A percentile compares a stretch with the other conserved stretches of the same genome.
phyloP scores from a whole-genome alignment of 305 asterid species.

The Fraxinus latifolia region DNA sequence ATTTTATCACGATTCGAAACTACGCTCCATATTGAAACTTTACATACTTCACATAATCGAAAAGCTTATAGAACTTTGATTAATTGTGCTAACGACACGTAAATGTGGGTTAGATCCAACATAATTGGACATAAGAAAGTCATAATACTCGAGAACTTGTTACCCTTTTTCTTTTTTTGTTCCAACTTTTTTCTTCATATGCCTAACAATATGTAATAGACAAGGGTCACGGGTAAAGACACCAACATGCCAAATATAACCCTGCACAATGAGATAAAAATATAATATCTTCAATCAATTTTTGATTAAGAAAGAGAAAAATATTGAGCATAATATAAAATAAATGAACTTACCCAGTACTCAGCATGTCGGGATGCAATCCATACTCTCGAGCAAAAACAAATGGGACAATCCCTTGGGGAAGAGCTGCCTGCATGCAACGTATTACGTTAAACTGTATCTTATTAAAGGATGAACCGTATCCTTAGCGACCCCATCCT shows the following conservation, averaged over 20 bases:
- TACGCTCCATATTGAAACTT: background rate
- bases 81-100: background rate
- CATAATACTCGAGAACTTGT: background rate
- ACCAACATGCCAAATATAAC: conserved; percentile 77
- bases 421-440: conserved; percentile 60
- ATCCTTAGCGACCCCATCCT: no score
- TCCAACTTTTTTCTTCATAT: conserved; percentile 33
- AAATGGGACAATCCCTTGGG: conserved; percentile 74
- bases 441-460: background rate
- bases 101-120: conserved; percentile 10
- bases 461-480: no score
- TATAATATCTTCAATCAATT: background rate
- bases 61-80: background rate
- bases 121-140: background rate
- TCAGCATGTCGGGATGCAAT: conserved; percentile 62
- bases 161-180: background rate
- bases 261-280: conserved; percentile 42
- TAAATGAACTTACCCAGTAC: conserved; percentile 52
- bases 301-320: background rate
- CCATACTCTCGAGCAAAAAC: conserved; percentile 75
- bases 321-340: background rate
- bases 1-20: background rate
- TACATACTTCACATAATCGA: background rate
- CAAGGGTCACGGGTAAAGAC: conserved; percentile 61
- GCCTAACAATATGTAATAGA: conserved; percentile 61